Percentiles rank a stretch among this genome's conserved stretches.
Conservation (phyloP, 1,284 basidiomycete species). For the Takashimella tepidaria region DNA sequence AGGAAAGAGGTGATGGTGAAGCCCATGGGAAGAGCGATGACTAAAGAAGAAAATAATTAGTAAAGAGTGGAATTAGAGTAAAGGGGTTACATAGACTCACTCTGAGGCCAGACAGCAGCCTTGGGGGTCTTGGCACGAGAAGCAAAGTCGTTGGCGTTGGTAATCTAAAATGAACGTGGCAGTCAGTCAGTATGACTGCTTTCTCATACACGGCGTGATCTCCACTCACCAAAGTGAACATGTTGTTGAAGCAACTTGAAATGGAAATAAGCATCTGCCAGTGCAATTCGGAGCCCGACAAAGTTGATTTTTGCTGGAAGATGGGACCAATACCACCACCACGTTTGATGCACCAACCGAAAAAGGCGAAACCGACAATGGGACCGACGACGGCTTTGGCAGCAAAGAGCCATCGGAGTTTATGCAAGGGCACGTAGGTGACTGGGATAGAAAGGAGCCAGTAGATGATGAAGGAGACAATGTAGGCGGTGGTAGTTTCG, state of each 20-base stretch:
- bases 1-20: conserved; percentile 75
- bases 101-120: conserved; percentile 66
- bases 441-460: conserved; percentile 73
- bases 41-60: background rate
- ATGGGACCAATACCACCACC: conserved; percentile 78
- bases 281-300: conserved; percentile 64
- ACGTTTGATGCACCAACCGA: conserved; percentile 73
- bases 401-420: conserved; percentile 76
- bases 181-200: conserved; percentile 9
- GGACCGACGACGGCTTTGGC: conserved; percentile 64
- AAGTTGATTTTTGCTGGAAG: conserved; percentile 59
- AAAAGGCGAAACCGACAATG: conserved; percentile 68
- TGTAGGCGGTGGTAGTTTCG: conserved; percentile 38
- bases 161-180: conserved; percentile 20
- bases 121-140: conserved; percentile 63
- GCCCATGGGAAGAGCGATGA: conserved; percentile 65
- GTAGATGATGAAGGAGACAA: conserved; percentile 77
- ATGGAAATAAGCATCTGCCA: conserved; percentile 75
- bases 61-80: background rate
- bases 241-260: conserved; percentile 74
- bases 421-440: conserved; percentile 74
- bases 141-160: conserved; percentile 68
- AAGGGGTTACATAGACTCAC: too few species aligned
- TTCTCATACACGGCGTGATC: conserved; percentile 57
- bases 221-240: conserved; percentile 69